Percentiles rank a stretch among this genome's conserved stretches.
These are phyloP conservation scores for Ajuga chamaepitys DNA, from an alignment of 257 asterid genomes.

Conservation along the genomic window DNA sequence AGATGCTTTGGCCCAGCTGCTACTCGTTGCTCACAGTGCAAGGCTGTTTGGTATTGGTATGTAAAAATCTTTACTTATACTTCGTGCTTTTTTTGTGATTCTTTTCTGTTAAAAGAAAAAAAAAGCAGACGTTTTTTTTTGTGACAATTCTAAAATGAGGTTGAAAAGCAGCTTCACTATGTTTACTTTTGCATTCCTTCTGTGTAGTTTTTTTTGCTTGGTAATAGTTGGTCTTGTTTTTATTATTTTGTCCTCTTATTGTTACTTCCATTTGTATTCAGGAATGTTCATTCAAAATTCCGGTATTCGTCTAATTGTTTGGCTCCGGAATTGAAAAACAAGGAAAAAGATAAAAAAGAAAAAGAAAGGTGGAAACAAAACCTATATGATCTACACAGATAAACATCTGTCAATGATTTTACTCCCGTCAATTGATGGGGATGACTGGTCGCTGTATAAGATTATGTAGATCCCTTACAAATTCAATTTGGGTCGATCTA, in stretches of 20 bases:
- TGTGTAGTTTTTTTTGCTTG: neutral
- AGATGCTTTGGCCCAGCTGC: conserved; percentile 57
- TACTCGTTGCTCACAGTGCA: conserved; percentile 81
- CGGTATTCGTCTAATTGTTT: neutral
- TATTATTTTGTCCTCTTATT: neutral
- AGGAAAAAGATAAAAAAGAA: no score
- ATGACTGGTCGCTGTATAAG: no score
- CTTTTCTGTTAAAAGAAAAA: no score
- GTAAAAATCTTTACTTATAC: conserved; percentile 16
- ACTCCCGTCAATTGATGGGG: no score
- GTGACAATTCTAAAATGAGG: neutral
- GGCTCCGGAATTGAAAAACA: no score
- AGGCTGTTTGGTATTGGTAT: conserved; percentile 83
- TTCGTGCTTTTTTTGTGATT: neutral
- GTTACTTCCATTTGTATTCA: neutral
- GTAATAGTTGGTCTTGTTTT: neutral
- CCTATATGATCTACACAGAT: no score
- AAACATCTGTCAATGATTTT: no score
- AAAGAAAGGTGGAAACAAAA: no score
- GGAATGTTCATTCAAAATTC: neutral
- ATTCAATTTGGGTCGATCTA: no score
- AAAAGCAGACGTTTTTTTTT: no score
- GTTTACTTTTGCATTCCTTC: neutral
- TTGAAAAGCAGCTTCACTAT: neutral
- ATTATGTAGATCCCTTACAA: no score